A percentile compares a stretch with the other conserved stretches of the same genome.
phyloP scores from a whole-genome alignment of 306 rosid species.

The Purshia tridentata region DNA sequence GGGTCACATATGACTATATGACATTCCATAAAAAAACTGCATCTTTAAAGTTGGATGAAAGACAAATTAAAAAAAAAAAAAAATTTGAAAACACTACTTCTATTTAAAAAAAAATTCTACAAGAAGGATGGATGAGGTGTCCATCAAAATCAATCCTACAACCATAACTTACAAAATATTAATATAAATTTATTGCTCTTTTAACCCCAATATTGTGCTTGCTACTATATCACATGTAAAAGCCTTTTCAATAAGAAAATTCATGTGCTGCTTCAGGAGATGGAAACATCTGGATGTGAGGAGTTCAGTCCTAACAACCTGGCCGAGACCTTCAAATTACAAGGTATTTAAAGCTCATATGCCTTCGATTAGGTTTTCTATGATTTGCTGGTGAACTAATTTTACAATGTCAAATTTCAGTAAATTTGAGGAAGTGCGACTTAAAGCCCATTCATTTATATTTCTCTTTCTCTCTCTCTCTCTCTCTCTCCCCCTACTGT shows the following conservation, averaged over 20 bases:
- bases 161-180: neutral
- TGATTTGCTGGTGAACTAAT: neutral
- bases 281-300: constrained; percentile 69
- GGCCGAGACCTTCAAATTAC: constrained; percentile 78
- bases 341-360: constrained; percentile 51
- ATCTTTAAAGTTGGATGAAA: neutral
- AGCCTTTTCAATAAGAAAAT: constrained; percentile 23
- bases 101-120: neutral
- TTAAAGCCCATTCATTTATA: neutral
- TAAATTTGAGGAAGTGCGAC: neutral
- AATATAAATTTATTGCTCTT: neutral
- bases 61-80: too few relatives aligned
- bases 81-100: neutral
- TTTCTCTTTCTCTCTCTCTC: neutral
- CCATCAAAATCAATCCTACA: neutral
- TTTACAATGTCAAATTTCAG: neutral
- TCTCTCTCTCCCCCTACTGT: neutral
- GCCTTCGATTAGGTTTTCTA: constrained; percentile 21
- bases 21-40: neutral
- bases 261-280: constrained; percentile 59
- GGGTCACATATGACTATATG: neutral
- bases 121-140: neutral
- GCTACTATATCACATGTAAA: neutral
- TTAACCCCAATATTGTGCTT: neutral
- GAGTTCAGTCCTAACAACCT: constrained; percentile 51